Base-by-base conservation (phyloP, 257 asterid genomes). In the Salvia miltiorrhiza region DNA sequence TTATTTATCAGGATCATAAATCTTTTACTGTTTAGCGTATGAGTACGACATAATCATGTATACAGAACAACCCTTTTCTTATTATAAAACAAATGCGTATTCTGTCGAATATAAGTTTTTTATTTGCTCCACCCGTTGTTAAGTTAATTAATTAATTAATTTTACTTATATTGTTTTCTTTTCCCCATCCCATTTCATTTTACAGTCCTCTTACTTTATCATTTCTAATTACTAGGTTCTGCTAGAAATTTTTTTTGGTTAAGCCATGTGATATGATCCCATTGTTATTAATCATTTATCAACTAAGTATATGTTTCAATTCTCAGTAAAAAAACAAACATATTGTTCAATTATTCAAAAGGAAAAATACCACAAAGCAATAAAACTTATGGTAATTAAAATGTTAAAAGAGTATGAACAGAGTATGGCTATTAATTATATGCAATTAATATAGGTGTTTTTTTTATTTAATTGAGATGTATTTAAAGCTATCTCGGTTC, bases 41-140 rank as follows among this genome's bases (percentile, higher is more conserved):
- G 59, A 50, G 39, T 57, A 32, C 78, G 57, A 72, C 65, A 53
- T 72, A 50, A 72, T 72, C 71, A 63, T 53, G 50, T 63, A 65
- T n/a, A n/a, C 43, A 32, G 26, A 55, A 64, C 43, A 44, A 56
- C 14, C 30, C 7, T 12, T 52, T 62, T 35, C 6, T 14, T 21
- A 70, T 11, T 19, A n/a, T 56, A 40, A 68, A 54, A n/a, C 16
- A 28, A 53, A 26, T n/a, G 20, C 30, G 30, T 56, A 50, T 30
- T 44, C 13, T 4, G 1, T 41, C 16, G 47, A 44, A 14, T 44
- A n/a, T 44, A 24, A 40, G 19, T 33, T 30, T 2, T 32, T 56
- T 28, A 56, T 13, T 37, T 60, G 47, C 44, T 70, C 20, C 55
- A 57, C 13, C 67, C 49, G 17, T 47, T 39, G 24, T 68, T 75